These are phyloP conservation scores for Solanum verrucosum DNA, from an alignment of 257 asterid species.

Conservation along the genomic window DNA sequence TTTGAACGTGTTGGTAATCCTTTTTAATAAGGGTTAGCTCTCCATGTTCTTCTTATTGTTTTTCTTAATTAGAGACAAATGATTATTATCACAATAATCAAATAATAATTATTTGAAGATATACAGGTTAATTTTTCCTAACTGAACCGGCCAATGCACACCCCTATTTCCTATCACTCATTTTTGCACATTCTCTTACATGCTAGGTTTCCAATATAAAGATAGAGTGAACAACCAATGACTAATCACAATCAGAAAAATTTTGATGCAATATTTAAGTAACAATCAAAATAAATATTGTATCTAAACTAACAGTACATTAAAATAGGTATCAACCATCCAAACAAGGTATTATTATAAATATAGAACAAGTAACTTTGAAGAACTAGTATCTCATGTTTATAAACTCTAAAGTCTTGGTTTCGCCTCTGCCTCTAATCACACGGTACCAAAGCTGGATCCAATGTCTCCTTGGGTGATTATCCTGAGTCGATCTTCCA, in stretches of 20 bases:
- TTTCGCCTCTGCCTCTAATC: neutral
- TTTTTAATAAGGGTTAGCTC: neutral
- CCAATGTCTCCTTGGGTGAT: slow-evolving; percentile 75
- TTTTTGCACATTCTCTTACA: too few relatives aligned
- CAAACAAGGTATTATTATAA: neutral
- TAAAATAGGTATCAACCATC: neutral
- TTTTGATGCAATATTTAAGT: neutral
- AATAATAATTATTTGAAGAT: neutral
- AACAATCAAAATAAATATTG: neutral
- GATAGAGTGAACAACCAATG: too few relatives aligned
- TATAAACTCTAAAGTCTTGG: neutral
- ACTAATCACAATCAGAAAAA: too few relatives aligned
- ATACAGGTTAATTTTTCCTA: too few relatives aligned
- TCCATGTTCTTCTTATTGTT: neutral
- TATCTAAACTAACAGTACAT: neutral
- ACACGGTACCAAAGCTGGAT: slow-evolving; percentile 70
- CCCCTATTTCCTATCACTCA: neutral
- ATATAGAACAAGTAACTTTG: neutral
- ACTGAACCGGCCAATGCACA: neutral
- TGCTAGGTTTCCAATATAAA: neutral
- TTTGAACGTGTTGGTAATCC: neutral
- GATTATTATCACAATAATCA: neutral
- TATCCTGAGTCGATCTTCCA: slow-evolving; percentile 46
- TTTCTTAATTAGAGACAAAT: neutral
- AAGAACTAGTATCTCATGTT: neutral